These are phyloP conservation scores for Entomortierella beljakovae DNA, from an alignment of 192 early-diverging fungal species.

Conservation along the genomic window DNA sequence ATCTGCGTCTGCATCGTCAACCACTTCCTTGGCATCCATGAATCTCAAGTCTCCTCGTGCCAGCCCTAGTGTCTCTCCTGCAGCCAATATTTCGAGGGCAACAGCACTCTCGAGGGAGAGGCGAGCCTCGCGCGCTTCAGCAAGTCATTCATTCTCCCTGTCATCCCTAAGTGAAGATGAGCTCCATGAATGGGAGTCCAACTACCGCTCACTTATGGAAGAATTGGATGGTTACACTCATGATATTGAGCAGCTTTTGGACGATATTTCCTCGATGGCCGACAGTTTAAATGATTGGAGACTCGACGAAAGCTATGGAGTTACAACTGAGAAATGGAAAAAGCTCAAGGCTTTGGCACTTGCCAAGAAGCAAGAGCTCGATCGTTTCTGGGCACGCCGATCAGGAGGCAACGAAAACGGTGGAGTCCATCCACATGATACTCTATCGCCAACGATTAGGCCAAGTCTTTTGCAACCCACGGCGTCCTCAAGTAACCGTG, in stretches of 20 bases:
- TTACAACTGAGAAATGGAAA: slow-evolving; percentile 61
- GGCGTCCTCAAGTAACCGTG: slow-evolving; percentile 38
- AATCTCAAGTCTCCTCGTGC: slow-evolving; percentile 11
- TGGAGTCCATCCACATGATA: slow-evolving; percentile 27
- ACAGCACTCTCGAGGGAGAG: slow-evolving; percentile 8
- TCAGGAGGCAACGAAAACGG: not conserved
- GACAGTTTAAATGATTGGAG: slow-evolving; percentile 56
- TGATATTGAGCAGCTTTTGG: slow-evolving; percentile 37
- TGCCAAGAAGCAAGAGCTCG: slow-evolving; percentile 58
- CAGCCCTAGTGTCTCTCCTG: slow-evolving; percentile 17
- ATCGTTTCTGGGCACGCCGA: slow-evolving; percentile 25
- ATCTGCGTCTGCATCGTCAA: slow-evolving; percentile 19
- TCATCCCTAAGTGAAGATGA: slow-evolving; percentile 42
- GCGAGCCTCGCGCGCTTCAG: slow-evolving; percentile 15
- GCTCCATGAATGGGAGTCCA: slow-evolving; percentile 23
- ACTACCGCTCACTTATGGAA: slow-evolving; percentile 18
- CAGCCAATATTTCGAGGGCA: slow-evolving; percentile 15
- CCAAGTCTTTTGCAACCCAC: slow-evolving; percentile 39
- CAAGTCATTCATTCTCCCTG: slow-evolving; percentile 29
- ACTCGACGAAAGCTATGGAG: slow-evolving; percentile 54
- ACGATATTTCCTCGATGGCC: slow-evolving; percentile 16
- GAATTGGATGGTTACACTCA: slow-evolving; percentile 30
- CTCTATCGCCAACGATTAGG: slow-evolving; percentile 4
- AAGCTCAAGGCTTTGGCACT: slow-evolving; percentile 55
- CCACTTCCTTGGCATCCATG: slow-evolving; percentile 18